These are phyloP conservation scores for Rhodotorula sp. DNA, from an alignment of 1,284 basidiomycete genomes.

Conservation along the genomic window DNA sequence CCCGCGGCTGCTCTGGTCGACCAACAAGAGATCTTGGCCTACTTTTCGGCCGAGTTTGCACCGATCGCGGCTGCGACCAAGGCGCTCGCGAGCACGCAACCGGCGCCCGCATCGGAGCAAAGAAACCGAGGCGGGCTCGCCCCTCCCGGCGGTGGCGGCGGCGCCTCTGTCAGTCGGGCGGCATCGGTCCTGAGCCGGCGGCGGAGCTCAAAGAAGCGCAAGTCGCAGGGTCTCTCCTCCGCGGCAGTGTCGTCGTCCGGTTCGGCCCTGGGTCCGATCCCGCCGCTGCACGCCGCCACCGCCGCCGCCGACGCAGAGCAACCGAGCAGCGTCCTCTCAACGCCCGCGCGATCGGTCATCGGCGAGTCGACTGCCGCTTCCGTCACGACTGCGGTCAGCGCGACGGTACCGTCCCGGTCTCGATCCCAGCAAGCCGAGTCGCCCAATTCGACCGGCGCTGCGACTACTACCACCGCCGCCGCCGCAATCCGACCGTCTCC, in stretches of 20 bases:
- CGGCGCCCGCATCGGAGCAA: neutral
- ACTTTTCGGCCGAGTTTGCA: conserved; percentile 55
- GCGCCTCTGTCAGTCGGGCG: neutral
- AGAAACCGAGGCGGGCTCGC: too few relatives aligned
- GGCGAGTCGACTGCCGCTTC: neutral
- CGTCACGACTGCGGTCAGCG: neutral
- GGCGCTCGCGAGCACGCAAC: neutral
- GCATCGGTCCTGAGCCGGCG: conserved; percentile 8
- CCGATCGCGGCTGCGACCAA: neutral
- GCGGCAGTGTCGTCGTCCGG: too few relatives aligned
- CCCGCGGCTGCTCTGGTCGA: conserved; percentile 76
- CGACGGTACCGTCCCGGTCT: conserved; percentile 49
- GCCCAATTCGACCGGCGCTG: neutral
- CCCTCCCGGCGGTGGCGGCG: neutral
- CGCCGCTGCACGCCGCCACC: neutral
- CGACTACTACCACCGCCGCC: neutral
- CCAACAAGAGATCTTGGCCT: conserved; percentile 83
- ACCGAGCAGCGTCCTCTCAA: neutral
- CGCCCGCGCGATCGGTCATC: conserved; percentile 45
- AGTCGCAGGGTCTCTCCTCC: neutral
- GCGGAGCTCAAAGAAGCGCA: conserved; percentile 1
- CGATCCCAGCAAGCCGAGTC: neutral
- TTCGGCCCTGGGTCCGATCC: neutral
- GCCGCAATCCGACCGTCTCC: neutral
- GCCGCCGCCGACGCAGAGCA: neutral